Evolutionary conservation across 805 yeast genomes (phyloP).

Genomic region (Candida tibetensis): DNA sequence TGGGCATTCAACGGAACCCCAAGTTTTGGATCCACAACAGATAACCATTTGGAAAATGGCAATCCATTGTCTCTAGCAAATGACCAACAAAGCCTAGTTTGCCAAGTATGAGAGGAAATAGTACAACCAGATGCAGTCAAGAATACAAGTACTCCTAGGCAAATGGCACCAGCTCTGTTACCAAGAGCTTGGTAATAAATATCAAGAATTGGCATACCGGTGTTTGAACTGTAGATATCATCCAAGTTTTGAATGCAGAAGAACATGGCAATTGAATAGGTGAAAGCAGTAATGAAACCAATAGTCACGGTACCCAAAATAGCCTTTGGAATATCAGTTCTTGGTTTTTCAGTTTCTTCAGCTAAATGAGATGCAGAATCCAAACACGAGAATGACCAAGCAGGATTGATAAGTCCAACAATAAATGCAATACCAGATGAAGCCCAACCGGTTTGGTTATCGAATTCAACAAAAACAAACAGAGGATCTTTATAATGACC

Average conservation of each 20-base stretch:
- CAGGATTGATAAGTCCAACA: conserved; percentile 38
- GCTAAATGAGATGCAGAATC: conserved; percentile 43
- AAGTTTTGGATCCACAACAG: conserved; percentile 35
- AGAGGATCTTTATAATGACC: conserved; percentile 30
- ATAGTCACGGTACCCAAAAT: conserved; percentile 40
- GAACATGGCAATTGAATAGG: conserved; percentile 41
- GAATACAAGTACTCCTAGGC: conserved; percentile 33
- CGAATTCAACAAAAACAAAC: conserved; percentile 23
- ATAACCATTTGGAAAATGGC: conserved; percentile 39
- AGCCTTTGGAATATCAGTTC: conserved; percentile 38
- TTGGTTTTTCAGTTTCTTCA: conserved; percentile 39
- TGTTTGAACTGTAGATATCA: conserved; percentile 23
- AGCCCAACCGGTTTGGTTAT: conserved; percentile 29
- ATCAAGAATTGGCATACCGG: conserved; percentile 41
- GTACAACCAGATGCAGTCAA: conserved; percentile 39
- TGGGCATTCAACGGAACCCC: conserved; percentile 43
- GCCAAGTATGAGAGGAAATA: conserved; percentile 42
- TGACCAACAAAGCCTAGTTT: conserved; percentile 43
- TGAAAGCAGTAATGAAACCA: conserved; percentile 38
- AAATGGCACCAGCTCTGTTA: conserved; percentile 34
- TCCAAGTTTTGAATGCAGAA: conserved; percentile 34
- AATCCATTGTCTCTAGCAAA: conserved; percentile 43
- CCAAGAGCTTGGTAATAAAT: conserved; percentile 39
- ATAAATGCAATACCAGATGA: conserved; percentile 36
- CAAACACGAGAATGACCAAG: conserved; percentile 39